Evolutionary conservation across 83 land plant genomes (phyloP), one percentile per base, ranked within the genome.

Genomic region (Isoetes engelmannii): DNA sequence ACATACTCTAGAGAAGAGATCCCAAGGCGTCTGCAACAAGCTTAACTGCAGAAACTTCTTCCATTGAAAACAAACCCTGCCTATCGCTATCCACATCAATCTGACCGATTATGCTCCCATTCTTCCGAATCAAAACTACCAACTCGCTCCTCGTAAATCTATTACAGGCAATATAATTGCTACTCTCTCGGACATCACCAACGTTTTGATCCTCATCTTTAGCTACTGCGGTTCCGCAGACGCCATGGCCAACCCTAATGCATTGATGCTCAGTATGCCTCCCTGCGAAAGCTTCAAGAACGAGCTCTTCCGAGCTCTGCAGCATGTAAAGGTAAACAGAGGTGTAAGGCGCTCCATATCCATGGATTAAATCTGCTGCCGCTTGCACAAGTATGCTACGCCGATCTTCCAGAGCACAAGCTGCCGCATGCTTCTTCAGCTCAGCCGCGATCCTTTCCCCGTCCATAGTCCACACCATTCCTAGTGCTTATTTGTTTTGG

Each of bases 251-350:
- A 5, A 70, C 72, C 7, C 7, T 8, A 20, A 70, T 70, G 17
- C 44, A 12, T 9, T 21, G 43, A 48, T 70, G 72, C 47, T 70
- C 72, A 7, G 72, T 70, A n/a, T 63, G 51, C 7, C 72, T 63
- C 21, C 72, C 72, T 5, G 72, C 21, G 45, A 60, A 60, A 7
- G 72, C 72, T 43, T 70, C 72, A 12, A 70, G 65, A 6, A 57
- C 48, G 9, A 70, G 72, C 45, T 17, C 69, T 5, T 15, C 65
- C 55, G 13, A 12, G 47, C 17, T 18, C 4, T 59, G 7, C 45
- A 59, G 72, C 72, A 70, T 70, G 48, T 60, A 70, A 6, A 67
- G 6, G 69, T 70, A 70, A 6, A 70, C 72, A 58, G 72, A 70
- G 17, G 72, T 60, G 65, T 70, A 70, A 28, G 72, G 72, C 6